Base-by-base conservation (phyloP, 192 early-diverging fungal genomes). In the Gaertneriomyces semiglobifer region DNA sequence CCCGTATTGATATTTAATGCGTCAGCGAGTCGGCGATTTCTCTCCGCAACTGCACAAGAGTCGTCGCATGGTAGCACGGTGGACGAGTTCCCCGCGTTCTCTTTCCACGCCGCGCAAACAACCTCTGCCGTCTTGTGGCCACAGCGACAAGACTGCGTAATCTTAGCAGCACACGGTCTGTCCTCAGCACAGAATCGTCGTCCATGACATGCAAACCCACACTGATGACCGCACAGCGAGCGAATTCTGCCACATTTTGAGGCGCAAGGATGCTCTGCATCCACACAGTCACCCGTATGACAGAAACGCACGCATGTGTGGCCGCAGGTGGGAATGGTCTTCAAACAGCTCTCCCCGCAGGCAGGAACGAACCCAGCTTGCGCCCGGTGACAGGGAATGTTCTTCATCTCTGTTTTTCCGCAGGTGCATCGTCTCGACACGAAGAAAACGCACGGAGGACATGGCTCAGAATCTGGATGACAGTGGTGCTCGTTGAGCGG, bases 371-470 rank as follows among this genome's bases (percentile, higher is more conserved):
- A 33, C 25, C 25, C 25, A 33, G 25, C 25, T 45, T 74, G 82
- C 55, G 69, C 65, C 25, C 92, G 81, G 54, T 90, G 90, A 69
- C 95, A 98, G 5, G 92, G 88, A 4, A 94, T 77, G 64, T 90
- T 93, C 25, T 83, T 86, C 74, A 95, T 74, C 40, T 77, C 78
- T 14, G 81, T 78, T 62, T 87, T 90, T 44, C 92, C 91, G 69
- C 95, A 97, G 40, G 77, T 75, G 54, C 80, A 82, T 25, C 56
- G 65, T 43, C 87, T 79, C 7, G 81, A 72, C 0, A 92, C 90
- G 45, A 98, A 86, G 46, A 90, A 80, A 12, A 93, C 78, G 75
- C 96, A 98, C 19, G 94, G 94, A 8, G 96, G 93, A 45, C 96
- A 98, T 3, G 91, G 81, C 54, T 86, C 88, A n/a, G 74, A 74